Conservation (phyloP, 306 rosid genomes). For the Prunus mongolica region DNA sequence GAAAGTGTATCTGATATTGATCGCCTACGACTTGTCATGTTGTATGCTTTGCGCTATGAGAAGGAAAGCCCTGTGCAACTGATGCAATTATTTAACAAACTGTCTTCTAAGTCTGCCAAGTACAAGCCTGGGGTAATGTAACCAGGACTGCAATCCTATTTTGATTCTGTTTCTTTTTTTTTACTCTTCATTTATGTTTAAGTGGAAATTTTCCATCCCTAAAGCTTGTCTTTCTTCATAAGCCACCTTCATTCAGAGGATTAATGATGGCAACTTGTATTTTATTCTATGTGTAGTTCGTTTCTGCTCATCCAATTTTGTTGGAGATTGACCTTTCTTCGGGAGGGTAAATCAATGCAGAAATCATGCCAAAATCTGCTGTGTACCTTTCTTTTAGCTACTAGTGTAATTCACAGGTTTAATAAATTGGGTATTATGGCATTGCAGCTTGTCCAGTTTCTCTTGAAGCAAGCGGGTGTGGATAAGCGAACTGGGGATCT, state of each 20-base stretch:
- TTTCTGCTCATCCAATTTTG: conserved; percentile 21
- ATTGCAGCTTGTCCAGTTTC: conserved; percentile 91
- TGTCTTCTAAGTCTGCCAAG: conserved; percentile 16
- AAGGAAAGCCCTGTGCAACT: conserved; percentile 92
- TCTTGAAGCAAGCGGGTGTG: conserved; percentile 95
- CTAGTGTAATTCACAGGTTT: conserved; percentile 30
- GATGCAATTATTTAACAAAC: conserved; percentile 26
- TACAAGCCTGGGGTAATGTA: conserved; percentile 21
- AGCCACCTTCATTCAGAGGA: neutral
- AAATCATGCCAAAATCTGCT: conserved; percentile 9
- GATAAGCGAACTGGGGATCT: conserved; percentile 91
- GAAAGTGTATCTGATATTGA: conserved; percentile 76
- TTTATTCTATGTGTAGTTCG: neutral
- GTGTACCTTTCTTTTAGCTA: conserved; percentile 13
- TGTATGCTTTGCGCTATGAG: conserved; percentile 90
- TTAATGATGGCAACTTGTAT: neutral
- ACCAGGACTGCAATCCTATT: neutral
- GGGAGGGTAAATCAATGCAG: neutral
- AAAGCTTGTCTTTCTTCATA: neutral
- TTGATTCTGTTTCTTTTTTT: neutral
- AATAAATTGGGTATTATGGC: conserved; percentile 29
- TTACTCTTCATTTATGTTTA: neutral
- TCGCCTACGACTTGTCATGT: conserved; percentile 76
- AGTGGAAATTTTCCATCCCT: neutral
- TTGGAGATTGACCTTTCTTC: conserved; percentile 7